Evolutionary conservation across 2,329 filamentous ascomycete genomes (phyloP), one percentile per base, ranked within the genome.

Genomic region (Zymoseptoria tritici): DNA sequence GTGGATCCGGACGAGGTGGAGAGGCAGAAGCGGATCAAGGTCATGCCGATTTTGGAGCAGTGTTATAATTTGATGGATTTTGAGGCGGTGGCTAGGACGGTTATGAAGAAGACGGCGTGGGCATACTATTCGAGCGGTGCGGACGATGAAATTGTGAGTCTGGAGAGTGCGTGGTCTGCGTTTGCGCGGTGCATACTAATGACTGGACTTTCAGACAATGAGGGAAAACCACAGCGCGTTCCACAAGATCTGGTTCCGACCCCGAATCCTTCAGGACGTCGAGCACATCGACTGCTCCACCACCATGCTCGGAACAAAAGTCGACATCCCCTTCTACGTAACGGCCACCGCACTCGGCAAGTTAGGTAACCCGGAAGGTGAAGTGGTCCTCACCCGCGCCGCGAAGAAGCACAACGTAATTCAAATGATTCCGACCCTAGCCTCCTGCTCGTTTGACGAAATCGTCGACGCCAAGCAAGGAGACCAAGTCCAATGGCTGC

Each of bases 61-160:
- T 96, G 91, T 79, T 96, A 92, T 76, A 97, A 97, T 73, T 77
- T 97, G 62, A 84, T 94, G 78, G 94, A 99, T 77, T 99, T 99
- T 74, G 94, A 99, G 80, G 86, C 90, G 3, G 93, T 97, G 42
- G 94, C 94, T 4, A 86, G 88, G 68, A 81, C 85, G 49, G 85
- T 95, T 59, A 97, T 97, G 93, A 97, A 96, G 83, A 95, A 89
- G 79, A 88, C 87, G 1, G 93, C 93, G 0, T 99, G 94, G 94
- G 94, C 89, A 24, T 99, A 99, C 78, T 99, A 99, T 0, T 94
- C 89, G n/a, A n/a, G n/a, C 71, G 93, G 90, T 59, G 91, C 93
- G 0, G 90, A 94, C 71, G 90, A 95, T 70, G 90, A 93, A 75
- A 91, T 93, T 76, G 88, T 90, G 73, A 71, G 83, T 73, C 3